Evolutionary conservation across 108 stramenopile genomes (phyloP), one percentile per base, ranked within the genome.

Genomic region (Pseudonitzschia multistriata): DNA sequence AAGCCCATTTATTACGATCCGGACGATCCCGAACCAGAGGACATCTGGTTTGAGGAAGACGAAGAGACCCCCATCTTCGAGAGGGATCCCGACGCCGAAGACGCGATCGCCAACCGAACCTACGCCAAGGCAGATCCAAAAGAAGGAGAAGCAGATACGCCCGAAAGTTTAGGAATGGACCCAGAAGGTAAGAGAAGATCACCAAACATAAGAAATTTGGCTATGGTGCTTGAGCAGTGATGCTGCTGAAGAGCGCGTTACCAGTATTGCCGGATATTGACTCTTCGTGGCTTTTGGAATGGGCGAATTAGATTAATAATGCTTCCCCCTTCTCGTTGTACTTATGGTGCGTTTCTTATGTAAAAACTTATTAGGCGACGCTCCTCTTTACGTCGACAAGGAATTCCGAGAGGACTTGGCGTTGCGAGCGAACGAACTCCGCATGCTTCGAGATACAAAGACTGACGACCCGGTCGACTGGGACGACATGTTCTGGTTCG

Each of bases 11-110:
- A 63, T 36, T 47, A 55, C 61, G 85, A 83, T 75, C 84, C 74
- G 27, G 75, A 85, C 19, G 88, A 89, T 81, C 85, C 91, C n/a
- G 76, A 86, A 25, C 81, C 82, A 33, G 77, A 78, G 28, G 57
- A 37, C 39, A 79, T 81, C 33, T 40, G 39, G 35, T 70, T 61
- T 25, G 85, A 66, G 25, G 85, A 80, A 21, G 77, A 77, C 8
- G 71, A 80, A 39, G 76, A 86, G 10, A 76, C 68, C 19, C 60
- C 65, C 30, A 67, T 84, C 57, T 82, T 79, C 33, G 71, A 77
- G 33, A 19, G 75, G 7, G 85, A 86, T 63, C 64, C 72, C 45
- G 87, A 82, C 17, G 74, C 61, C 35, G 76, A 39, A 35, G 29
- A 39, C 17, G 67, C 30, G 6, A 62, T 40, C 21, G 45, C 69